phyloP scores from a whole-genome alignment of 2,329 filamentous ascomycete species.

The Coleophoma eucalyptorum region DNA sequence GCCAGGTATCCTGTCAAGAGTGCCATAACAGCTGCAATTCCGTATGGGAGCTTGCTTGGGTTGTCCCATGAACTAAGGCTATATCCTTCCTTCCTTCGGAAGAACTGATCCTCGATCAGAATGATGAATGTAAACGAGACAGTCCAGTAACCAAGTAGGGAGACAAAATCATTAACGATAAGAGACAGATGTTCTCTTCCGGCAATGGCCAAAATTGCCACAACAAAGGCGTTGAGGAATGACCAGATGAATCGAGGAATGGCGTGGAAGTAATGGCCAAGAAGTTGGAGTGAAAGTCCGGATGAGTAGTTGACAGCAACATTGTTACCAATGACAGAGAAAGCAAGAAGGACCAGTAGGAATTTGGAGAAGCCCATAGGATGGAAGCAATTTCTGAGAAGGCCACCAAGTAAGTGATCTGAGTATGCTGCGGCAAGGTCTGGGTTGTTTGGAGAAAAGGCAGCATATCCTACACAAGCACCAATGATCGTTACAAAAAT shows the following conservation, averaged over 20 bases:
- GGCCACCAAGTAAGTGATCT: conserved; percentile 40
- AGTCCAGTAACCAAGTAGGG: conserved; percentile 26
- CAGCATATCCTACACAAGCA: conserved; percentile 34
- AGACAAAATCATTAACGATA: conserved; percentile 25
- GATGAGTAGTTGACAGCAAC: conserved; percentile 26
- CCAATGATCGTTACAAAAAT: conserved; percentile 40
- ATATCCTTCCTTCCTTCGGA: conserved; percentile 21
- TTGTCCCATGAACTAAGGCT: conserved; percentile 23
- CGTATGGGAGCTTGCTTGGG: conserved; percentile 20
- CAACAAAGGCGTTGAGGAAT: conserved; percentile 21
- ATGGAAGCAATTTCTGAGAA: conserved; percentile 40
- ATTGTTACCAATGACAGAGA: conserved; percentile 27
- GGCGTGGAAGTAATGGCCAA: conserved; percentile 26
- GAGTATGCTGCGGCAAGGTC: conserved; percentile 34
- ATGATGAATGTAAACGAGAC: conserved; percentile 25
- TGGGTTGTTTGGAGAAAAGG: conserved; percentile 31
- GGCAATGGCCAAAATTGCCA: conserved; percentile 23
- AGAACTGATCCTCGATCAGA: conserved; percentile 22
- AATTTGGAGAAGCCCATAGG: conserved; percentile 44
- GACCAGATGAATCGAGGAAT: conserved; percentile 29
- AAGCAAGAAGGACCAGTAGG: conserved; percentile 29
- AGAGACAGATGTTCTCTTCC: conserved; percentile 20
- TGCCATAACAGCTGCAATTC: conserved; percentile 22
- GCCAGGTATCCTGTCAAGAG: conserved; percentile 22
- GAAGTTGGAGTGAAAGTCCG: conserved; percentile 23